phyloP scores from a whole-genome alignment of 805 yeast genomes.

The Danielozyma ontarioensis region DNA sequence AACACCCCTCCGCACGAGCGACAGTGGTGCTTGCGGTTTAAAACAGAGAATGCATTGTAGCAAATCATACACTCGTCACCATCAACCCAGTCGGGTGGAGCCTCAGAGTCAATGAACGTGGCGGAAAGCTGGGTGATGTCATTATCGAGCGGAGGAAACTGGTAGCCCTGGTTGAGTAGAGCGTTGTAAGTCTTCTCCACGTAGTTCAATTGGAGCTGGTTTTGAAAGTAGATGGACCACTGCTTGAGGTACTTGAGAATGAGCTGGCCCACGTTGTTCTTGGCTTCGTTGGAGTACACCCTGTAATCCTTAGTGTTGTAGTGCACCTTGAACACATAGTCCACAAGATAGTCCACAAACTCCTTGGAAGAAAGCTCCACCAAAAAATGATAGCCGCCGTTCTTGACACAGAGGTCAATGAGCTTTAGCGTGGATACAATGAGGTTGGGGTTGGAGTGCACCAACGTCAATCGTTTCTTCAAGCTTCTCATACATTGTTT shows the following conservation, averaged over 20 bases:
- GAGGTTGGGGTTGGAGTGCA: slow-evolving; percentile 69
- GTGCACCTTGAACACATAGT: slow-evolving; percentile 32
- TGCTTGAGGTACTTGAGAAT: slow-evolving; percentile 64
- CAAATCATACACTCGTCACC: slow-evolving; percentile 94
- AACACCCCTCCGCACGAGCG: slow-evolving; percentile 95
- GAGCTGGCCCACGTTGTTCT: slow-evolving; percentile 46
- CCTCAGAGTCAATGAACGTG: slow-evolving; percentile 73
- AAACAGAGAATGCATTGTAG: slow-evolving; percentile 68
- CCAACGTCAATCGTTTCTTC: slow-evolving; percentile 62
- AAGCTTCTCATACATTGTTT: slow-evolving; percentile 82
- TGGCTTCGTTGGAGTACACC: slow-evolving; percentile 17
- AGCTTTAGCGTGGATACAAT: slow-evolving; percentile 72
- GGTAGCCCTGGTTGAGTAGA: slow-evolving; percentile 56
- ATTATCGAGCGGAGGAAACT: slow-evolving; percentile 51
- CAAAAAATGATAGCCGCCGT: slow-evolving; percentile 85
- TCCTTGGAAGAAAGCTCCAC: slow-evolving; percentile 77
- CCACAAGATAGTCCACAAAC: slow-evolving; percentile 76
- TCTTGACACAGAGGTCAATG: slow-evolving; percentile 83
- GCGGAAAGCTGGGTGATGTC: slow-evolving; percentile 31
- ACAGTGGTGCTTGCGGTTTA: slow-evolving; percentile 94
- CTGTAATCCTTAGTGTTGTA: slow-evolving; percentile 25
- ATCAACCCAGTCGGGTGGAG: slow-evolving; percentile 98
- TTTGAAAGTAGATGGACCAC: slow-evolving; percentile 72
- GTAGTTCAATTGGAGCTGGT: slow-evolving; percentile 59
- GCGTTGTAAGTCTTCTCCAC: slow-evolving; percentile 58